Evolutionary conservation across 202 grass and related monocot species (phyloP), one percentile per base, ranked within the genome.

Genomic region (Cymbopogon flexuosus): DNA sequence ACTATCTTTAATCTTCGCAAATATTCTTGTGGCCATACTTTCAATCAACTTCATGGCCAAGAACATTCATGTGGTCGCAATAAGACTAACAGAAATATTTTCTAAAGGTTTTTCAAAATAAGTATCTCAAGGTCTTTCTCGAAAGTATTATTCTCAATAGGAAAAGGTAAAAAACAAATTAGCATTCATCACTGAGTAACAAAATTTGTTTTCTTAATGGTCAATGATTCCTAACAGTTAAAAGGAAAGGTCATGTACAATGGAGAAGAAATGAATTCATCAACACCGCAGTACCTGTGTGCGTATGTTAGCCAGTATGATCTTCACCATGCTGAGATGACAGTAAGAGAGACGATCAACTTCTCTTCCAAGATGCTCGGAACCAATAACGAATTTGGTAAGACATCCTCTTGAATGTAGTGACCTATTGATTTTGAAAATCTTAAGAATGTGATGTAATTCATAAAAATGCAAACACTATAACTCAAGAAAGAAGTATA

Each of bases 301-400:
- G 88, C 92, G 56, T 98, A 98, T 84, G 79, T 98, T 81, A 91
- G 90, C 83, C 95, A 98, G 79, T 61, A 89, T 86, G 92, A 93
- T 84, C 85, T 94, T 77, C 95, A 98, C 79, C 92, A 94, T 84
- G 78, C 95, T 43, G 95, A 98, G 84, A 98, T 98, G 92, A 98
- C 95, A 59, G 90, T 93, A 54, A 88, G 90, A 73, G 95, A 98
- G 69, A 94, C 90, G 0, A 77, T 97, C 51, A 83, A 98, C 85
- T 98, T 98, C 67, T 86, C 95, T 68, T 90, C 78, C 78, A 85
- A 84, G 62, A 78, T 98, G 90, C 73, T 94, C 21, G 84, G 87
- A 84, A 90, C 95, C 49, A 81, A 88, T 72, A 83, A 98, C 81
- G 86, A 86, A 77, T 92, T 89, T 77, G 90, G 95, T 94, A 84